Base-by-base conservation (phyloP, 2,329 filamentous ascomycete species). In the Colletotrichum orbiculare region DNA sequence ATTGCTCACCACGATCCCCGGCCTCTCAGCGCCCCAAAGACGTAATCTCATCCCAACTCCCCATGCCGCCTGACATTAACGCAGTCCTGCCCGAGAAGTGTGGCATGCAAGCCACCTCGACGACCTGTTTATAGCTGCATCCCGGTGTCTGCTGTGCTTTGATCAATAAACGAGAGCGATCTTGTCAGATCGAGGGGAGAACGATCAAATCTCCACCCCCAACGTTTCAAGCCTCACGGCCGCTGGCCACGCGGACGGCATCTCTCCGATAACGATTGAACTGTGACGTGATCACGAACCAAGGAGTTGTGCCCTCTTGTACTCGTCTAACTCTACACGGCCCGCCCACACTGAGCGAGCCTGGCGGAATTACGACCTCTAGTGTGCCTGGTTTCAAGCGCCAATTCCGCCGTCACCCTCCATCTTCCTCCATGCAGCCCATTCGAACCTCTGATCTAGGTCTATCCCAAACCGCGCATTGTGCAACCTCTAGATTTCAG, bases 31-130 rank as follows among this genome's bases (percentile, higher is more conserved):
- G 11, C n/a, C 35, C 12, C 25, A 42, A 38, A 59, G 56, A 60
- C 45, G 45, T 64, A 55, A 52, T 52, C 35, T 35, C 61, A 38
- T 60, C 56, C 37, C 49, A 49, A 54, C 43, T 60, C 49, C 25
- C 54, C 41, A n/a, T 35, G n/a, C 41, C 41, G 39, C 47, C 54
- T 47, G 41, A 54, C 34, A n/a, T 61, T 50, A 9, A 50, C 25
- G 25, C 1, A 25, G 4, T 25, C 3, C 56, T 55, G 45, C 54
- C 61, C 57, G 45, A 50, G 45, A 50, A 46, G 25, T 46, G 37
- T 38, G 37, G 41, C 35, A 47, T 35, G 34, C 50, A 34, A 53
- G 41, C 60, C 54, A 47, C 48, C 54, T 38, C 33, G 35, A 15
- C n/a, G 54, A 42, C n/a, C 42, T 12, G 17, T 9, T 42, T 55